Evolutionary conservation across 345 rosid genomes (phyloP), one percentile per base, ranked within the genome.

Genomic region (Arabidopsis arenosa): DNA sequence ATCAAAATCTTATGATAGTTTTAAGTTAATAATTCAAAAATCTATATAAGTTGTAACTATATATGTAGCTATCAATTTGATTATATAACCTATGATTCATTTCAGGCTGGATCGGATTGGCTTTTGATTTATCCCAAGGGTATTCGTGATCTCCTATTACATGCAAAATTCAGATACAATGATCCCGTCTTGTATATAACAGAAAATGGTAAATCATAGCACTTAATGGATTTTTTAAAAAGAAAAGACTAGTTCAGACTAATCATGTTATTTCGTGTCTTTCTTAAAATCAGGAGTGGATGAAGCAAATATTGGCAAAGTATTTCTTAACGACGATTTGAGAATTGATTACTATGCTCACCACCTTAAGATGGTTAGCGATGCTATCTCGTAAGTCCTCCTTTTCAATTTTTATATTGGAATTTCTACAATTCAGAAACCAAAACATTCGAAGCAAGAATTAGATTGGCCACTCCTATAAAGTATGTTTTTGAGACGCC

Each of bases 51-150:
- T 41, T 41, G 1, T 12, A 41, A 11, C n/a, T 12, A 41, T 4
- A 41, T 11, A 41, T 41, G 11, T 41, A 41, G 13, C 45, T 41
- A 12, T 10, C 11, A 40, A 10, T 35, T 6, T 35, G 37, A 35
- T 23, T 23, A 18, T 23, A 28, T 28, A 28, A 35, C 37, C 6
- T 53, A 37, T 30, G n/a, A 41, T 35, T 41, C 0, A 18, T 45
- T 33, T 64, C 64, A 82, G 83, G 80, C 75, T 40, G 84, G 80
- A 1, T 80, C 82, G 5, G 66, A 32, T 49, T 85, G 86, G 85
- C 82, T 83, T 32, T 51, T 77, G 62, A 28, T 81, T 9, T 84
- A 85, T 66, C 93, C 93, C 0, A 13, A 81, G 59, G 94, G 91
- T 41, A 18, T 89, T 44, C 80, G 55, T 36, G 83, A 83, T 47